A percentile compares a stretch with the other conserved stretches of the same genome.
Conservation (phyloP, 805 yeast species). For the Nakazawaea ishiwadae region DNA sequence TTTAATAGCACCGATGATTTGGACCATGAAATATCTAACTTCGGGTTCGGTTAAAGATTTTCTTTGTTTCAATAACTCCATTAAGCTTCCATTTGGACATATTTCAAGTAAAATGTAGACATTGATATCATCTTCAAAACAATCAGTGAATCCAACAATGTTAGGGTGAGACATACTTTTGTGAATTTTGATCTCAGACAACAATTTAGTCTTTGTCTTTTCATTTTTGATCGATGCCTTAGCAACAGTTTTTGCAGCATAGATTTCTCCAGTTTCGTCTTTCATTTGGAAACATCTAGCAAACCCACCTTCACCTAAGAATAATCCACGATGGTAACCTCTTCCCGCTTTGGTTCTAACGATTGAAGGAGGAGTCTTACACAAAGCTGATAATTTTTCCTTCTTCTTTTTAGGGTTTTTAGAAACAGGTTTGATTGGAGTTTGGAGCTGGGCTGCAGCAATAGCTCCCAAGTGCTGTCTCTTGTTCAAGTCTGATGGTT, state of each 20-base stretch:
- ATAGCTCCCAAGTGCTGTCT: constrained; percentile 5
- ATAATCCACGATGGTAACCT: constrained; percentile 85
- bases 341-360: constrained; percentile 84
- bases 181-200: constrained; percentile 94
- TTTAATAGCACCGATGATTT: constrained; percentile 89
- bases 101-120: constrained; percentile 92
- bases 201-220: constrained; percentile 79
- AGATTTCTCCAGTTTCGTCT: constrained; percentile 80
- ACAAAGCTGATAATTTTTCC: constrained; percentile 83
- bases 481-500: constrained; percentile 13
- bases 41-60: constrained; percentile 88
- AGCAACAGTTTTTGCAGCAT: constrained; percentile 97
- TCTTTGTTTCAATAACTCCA: constrained; percentile 86
- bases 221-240: constrained; percentile 88
- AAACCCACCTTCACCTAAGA: constrained; percentile 97
- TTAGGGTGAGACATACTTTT: constrained; percentile 84
- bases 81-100: constrained; percentile 90
- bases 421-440: constrained; percentile 35
- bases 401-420: constrained; percentile 59
- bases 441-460: constrained; percentile 19
- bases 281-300: constrained; percentile 98
- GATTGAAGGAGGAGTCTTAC: constrained; percentile 95
- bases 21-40: constrained; percentile 84
- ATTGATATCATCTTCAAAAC: constrained; percentile 94
- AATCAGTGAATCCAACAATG: constrained; percentile 88